These are phyloP conservation scores for Erythrobasidium yunnanense DNA, from an alignment of 768 basidiomycete genomes.

Conservation along the genomic window DNA sequence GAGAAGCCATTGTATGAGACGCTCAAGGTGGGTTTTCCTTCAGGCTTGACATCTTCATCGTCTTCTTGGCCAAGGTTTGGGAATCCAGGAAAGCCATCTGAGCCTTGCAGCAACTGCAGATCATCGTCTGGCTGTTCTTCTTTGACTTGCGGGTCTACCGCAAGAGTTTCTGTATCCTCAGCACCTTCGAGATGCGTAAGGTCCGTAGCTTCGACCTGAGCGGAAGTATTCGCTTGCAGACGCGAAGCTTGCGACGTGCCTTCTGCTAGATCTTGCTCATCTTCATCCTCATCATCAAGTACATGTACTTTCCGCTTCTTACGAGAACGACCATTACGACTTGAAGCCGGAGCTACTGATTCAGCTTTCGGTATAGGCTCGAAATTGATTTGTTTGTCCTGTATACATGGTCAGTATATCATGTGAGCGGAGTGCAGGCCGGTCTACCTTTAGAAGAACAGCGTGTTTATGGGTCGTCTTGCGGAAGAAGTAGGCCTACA, in stretches of 20 bases:
- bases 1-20: slow-evolving; percentile 28
- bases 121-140: slow-evolving; percentile 14
- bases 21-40: slow-evolving; percentile 23
- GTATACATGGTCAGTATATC: background rate
- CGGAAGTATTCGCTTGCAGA: background rate
- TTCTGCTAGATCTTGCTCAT: background rate
- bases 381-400: slow-evolving; percentile 15
- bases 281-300: background rate
- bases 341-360: slow-evolving; percentile 5
- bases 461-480: slow-evolving; percentile 32
- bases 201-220: background rate
- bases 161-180: background rate
- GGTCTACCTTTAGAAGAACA: slow-evolving; percentile 35
- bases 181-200: background rate
- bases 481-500: slow-evolving; percentile 38
- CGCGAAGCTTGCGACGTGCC: background rate
- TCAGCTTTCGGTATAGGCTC: slow-evolving; percentile 19
- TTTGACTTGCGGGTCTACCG: slow-evolving; percentile 2
- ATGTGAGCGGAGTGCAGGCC: background rate
- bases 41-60: slow-evolving; percentile 28
- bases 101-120: background rate
- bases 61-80: slow-evolving; percentile 2
- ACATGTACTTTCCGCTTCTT: background rate
- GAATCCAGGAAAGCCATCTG: background rate
- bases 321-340: background rate